phyloP scores from a whole-genome alignment of 225 moss, liverwort and hornwort species.

The Marchantia paleacea region DNA sequence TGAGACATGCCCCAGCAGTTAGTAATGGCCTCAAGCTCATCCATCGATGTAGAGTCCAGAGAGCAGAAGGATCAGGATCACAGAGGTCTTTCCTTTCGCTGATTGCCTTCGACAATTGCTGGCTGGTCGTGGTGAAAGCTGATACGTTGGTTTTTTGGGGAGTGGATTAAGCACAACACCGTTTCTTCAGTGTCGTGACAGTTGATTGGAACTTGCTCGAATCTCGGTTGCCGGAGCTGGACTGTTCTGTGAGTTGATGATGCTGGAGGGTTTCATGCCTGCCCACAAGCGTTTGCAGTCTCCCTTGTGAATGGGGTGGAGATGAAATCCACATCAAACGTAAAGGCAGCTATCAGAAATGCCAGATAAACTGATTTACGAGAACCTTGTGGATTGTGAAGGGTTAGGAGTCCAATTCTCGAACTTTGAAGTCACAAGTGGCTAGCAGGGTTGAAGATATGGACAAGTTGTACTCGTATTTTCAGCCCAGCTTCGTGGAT shows the following conservation, averaged over 20 bases:
- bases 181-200: not conserved
- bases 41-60: no score
- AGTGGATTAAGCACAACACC: no score
- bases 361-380: not conserved
- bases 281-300: no score
- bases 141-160: no score
- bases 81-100: no score
- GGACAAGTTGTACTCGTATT: slow-evolving; percentile 7
- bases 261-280: not conserved
- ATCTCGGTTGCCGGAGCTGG: not conserved
- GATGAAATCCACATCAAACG: not conserved
- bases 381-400: not conserved
- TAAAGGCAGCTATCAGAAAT: not conserved
- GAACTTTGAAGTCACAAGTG: not conserved
- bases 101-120: no score
- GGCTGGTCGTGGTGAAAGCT: no score
- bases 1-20: no score
- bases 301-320: not conserved
- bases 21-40: no score
- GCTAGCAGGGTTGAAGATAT: not conserved
- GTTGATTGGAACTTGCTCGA: not conserved
- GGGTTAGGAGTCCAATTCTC: not conserved
- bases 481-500: slow-evolving; percentile 11
- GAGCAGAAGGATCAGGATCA: no score
- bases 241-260: not conserved